A percentile compares a stretch with the other conserved stretches of the same genome.
Evolutionary conservation across 768 basidiomycete species (phyloP).

Genomic region (Cystofilobasidium bisporidii): DNA sequence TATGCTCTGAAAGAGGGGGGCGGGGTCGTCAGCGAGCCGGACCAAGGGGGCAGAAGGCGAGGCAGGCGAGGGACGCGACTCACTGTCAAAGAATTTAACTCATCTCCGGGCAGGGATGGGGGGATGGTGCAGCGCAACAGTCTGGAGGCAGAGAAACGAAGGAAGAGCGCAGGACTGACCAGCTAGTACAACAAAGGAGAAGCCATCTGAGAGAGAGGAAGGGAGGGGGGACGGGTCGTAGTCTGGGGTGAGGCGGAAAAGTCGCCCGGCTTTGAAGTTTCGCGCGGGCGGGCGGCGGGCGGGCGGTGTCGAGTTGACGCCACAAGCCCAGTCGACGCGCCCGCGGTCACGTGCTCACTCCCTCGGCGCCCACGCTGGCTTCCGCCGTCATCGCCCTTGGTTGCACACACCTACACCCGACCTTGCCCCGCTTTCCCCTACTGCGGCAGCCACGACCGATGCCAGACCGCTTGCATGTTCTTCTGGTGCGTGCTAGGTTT

Average conservation of each 20-base stretch:
- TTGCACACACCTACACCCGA: neutral
- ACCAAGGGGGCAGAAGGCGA: neutral
- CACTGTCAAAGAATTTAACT: conserved; percentile 8
- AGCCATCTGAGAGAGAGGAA: neutral
- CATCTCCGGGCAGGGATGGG: conserved; percentile 7
- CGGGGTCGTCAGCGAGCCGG: neutral
- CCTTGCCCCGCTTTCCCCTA: too few species aligned
- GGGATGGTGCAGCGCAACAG: conserved; percentile 7
- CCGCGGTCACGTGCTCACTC: too few species aligned
- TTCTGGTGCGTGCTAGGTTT: neutral
- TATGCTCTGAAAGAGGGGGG: conserved; percentile 5
- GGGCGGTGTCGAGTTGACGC: too few species aligned
- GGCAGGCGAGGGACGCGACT: neutral
- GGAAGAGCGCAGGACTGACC: neutral
- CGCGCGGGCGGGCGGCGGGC: too few species aligned
- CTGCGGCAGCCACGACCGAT: too few species aligned
- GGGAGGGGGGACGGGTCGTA: neutral
- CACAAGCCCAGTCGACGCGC: too few species aligned
- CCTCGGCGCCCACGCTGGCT: too few species aligned
- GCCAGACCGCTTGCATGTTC: neutral
- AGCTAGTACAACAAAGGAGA: neutral
- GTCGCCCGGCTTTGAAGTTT: too few species aligned
- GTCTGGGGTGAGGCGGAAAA: neutral
- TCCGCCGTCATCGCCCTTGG: neutral
- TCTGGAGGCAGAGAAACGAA: neutral